A percentile compares a stretch with the other conserved stretches of the same genome.
Conservation (phyloP, 768 basidiomycete species). For the Butyriboletus loyo region DNA sequence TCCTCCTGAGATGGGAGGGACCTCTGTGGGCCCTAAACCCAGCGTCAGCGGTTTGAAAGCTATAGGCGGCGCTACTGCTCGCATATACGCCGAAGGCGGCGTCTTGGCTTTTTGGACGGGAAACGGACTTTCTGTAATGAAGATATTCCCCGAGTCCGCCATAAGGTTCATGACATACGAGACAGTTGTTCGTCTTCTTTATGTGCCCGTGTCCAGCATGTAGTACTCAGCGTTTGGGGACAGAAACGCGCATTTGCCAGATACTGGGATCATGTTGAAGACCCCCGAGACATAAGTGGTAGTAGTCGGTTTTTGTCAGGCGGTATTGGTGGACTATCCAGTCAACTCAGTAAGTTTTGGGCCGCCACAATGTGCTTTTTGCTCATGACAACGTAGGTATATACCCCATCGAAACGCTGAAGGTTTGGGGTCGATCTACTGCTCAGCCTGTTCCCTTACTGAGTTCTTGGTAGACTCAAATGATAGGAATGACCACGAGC, state of each 20-base stretch:
- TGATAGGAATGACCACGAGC: no score
- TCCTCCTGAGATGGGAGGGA: constrained; percentile 66
- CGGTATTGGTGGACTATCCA: constrained; percentile 91
- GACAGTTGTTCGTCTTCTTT: constrained; percentile 64
- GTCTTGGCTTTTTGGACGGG: constrained; percentile 97
- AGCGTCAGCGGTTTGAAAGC: constrained; percentile 55
- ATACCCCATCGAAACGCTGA: constrained; percentile 95
- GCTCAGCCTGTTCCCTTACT: not conserved
- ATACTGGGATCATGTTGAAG: constrained; percentile 89
- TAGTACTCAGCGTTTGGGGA: constrained; percentile 16
- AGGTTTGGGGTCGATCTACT: constrained; percentile 44
- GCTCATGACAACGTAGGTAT: constrained; percentile 57
- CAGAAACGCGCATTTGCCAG: constrained; percentile 94
- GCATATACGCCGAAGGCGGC: constrained; percentile 89
- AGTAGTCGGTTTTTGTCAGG: constrained; percentile 92
- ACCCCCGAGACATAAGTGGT: constrained; percentile 85
- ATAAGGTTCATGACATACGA: constrained; percentile 98
- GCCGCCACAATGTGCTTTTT: constrained; percentile 6
- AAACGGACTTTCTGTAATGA: constrained; percentile 87
- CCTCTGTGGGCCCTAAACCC: constrained; percentile 42
- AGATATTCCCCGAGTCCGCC: constrained; percentile 97
- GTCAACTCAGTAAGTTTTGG: constrained; percentile 74
- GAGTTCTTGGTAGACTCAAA: constrained; percentile 63
- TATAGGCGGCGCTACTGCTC: constrained; percentile 67
- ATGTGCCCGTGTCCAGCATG: constrained; percentile 9